Percentiles rank a stretch among this genome's conserved stretches.
phyloP scores from a whole-genome alignment of 805 yeast species.

The Cyberlindnera saturnus region DNA sequence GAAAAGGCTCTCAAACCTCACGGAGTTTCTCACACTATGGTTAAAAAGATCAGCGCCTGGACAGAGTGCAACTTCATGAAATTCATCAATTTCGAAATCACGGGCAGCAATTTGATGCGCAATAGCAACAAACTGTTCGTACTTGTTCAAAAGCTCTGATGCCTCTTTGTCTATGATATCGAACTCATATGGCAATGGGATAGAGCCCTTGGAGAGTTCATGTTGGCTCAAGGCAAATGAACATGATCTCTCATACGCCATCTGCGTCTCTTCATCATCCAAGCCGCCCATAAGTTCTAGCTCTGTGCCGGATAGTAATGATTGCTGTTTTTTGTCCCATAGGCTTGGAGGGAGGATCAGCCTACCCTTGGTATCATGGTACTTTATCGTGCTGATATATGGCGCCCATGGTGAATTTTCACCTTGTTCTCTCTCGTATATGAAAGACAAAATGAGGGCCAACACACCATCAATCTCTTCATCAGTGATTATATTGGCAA shows the following conservation, averaged over 20 bases:
- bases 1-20: conserved; percentile 55
- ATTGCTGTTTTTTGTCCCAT: conserved; percentile 51
- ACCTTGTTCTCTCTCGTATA: conserved; percentile 60
- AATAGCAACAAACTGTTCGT: conserved; percentile 46
- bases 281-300: conserved; percentile 57
- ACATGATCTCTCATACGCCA: conserved; percentile 32
- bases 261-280: conserved; percentile 38
- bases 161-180: conserved; percentile 23
- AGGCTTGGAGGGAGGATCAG: conserved; percentile 53
- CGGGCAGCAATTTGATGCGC: conserved; percentile 65
- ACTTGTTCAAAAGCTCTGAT: conserved; percentile 22
- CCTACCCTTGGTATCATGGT: conserved; percentile 24
- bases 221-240: conserved; percentile 25
- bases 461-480: conserved; percentile 55
- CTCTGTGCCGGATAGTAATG: conserved; percentile 48
- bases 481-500: conserved; percentile 64
- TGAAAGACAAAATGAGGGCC: conserved; percentile 59
- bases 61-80: conserved; percentile 68
- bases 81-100: conserved; percentile 76
- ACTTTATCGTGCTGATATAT: conserved; percentile 50
- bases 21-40: conserved; percentile 58
- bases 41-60: conserved; percentile 92
- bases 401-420: conserved; percentile 75
- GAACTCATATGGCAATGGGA: conserved; percentile 26
- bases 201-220: conserved; percentile 21